phyloP scores from a whole-genome alignment of 2,329 filamentous ascomycete species.

The Zymoseptoria tritici region DNA sequence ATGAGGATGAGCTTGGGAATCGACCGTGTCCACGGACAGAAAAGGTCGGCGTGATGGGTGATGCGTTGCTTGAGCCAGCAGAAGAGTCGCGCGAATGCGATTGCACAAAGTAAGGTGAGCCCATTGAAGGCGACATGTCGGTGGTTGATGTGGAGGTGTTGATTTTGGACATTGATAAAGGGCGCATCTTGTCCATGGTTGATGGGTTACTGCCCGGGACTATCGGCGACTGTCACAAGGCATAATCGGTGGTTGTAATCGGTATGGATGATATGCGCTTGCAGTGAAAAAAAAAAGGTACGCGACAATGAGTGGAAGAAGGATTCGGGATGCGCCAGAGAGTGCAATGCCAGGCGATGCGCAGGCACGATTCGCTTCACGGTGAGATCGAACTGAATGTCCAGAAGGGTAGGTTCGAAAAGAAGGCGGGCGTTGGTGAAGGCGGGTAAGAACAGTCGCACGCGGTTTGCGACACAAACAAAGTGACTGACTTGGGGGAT shows the following conservation, averaged over 20 bases:
- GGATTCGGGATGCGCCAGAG: conserved; percentile 19
- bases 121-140: conserved; percentile 15
- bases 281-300: conserved; percentile 9
- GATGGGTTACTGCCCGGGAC: conserved; percentile 5
- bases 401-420: neutral
- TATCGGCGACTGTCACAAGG: conserved; percentile 16
- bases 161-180: conserved; percentile 21
- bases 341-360: conserved; percentile 15
- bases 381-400: neutral
- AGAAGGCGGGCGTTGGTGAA: neutral
- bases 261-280: conserved; percentile 19
- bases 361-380: conserved; percentile 19
- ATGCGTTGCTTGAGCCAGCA: conserved; percentile 54
- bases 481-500: neutral
- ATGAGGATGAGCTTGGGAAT: conserved; percentile 70
- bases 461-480: neutral
- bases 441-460: neutral
- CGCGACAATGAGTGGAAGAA: conserved; percentile 14
- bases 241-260: conserved; percentile 16
- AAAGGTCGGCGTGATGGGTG: conserved; percentile 65
- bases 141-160: conserved; percentile 12
- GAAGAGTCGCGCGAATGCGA: conserved; percentile 33
- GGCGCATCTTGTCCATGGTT: conserved; percentile 25
- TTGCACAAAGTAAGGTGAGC: conserved; percentile 23
- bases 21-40: conserved; percentile 55